Evolutionary conservation across 768 basidiomycete genomes (phyloP).

Genomic region (Sarcomyxa edulis): DNA sequence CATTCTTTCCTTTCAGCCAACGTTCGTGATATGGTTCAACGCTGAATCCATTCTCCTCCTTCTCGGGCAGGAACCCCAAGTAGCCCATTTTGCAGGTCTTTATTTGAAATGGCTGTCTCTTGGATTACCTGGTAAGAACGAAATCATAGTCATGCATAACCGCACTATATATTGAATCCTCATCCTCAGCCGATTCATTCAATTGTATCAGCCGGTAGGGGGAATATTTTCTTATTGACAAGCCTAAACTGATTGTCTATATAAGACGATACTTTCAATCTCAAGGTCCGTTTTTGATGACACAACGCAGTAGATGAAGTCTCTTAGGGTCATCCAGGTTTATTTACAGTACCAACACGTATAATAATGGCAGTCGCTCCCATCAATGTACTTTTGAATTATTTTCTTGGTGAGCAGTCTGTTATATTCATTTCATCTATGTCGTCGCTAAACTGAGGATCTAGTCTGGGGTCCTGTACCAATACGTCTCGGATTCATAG

Average conservation of each 20-base stretch:
- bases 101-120: constrained; percentile 76
- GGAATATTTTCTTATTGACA: too few species aligned
- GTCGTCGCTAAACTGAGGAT: constrained; percentile 1
- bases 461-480: constrained; percentile 79
- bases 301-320: too few species aligned
- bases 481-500: constrained; percentile 82
- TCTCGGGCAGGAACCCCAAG: constrained; percentile 77
- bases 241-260: too few species aligned
- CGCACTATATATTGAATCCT: too few species aligned
- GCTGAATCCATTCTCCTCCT: constrained; percentile 73
- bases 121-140: constrained; percentile 56
- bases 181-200: too few species aligned
- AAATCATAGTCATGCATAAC: constrained; percentile 1
- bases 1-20: constrained; percentile 29
- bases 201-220: constrained; percentile 48
- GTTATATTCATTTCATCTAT: neutral
- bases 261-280: constrained; percentile 74
- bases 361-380: constrained; percentile 83
- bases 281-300: constrained; percentile 45
- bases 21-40: constrained; percentile 73
- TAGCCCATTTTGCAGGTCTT: constrained; percentile 67
- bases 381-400: constrained; percentile 79
- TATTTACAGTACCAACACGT: constrained; percentile 84
- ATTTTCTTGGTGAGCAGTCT: constrained; percentile 75
- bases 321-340: constrained; percentile 33